These are phyloP conservation scores for Nemania sp. DNA, from an alignment of 2,329 filamentous ascomycete genomes.

Conservation along the genomic window DNA sequence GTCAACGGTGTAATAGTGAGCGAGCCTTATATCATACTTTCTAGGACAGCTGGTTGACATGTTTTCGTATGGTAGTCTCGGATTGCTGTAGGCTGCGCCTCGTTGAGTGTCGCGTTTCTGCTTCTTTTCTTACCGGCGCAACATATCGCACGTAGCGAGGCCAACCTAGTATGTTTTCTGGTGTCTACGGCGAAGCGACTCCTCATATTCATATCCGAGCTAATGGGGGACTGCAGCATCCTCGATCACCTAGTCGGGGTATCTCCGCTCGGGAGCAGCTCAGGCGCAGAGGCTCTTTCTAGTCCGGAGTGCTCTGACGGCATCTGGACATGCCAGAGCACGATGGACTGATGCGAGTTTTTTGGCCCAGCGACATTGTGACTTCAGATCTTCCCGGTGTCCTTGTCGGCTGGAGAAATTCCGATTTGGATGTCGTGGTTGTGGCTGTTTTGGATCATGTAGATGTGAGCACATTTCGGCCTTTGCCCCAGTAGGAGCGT, in stretches of 20 bases:
- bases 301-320: conserved; percentile 44
- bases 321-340: conserved; percentile 65
- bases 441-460: conserved; percentile 88
- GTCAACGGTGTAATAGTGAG: conserved; percentile 95
- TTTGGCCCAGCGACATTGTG: conserved; percentile 90
- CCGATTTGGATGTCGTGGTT: conserved; percentile 85
- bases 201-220: conserved; percentile 2
- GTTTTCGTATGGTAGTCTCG: conserved; percentile 63
- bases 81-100: conserved; percentile 80
- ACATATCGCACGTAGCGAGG: conserved; percentile 79
- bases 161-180: conserved; percentile 68
- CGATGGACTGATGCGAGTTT: conserved; percentile 95
- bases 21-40: background rate
- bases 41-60: background rate
- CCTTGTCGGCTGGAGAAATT: conserved; percentile 95
- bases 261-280: conserved; percentile 96
- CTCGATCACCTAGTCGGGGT: conserved; percentile 73
- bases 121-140: conserved; percentile 82
- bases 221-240: conserved; percentile 64
- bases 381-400: conserved; percentile 76
- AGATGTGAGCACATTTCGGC: conserved; percentile 62
- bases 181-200: background rate
- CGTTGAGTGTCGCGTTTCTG: conserved; percentile 84
- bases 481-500: background rate
- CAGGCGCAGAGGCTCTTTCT: conserved; percentile 92